Percentiles rank a stretch among this genome's conserved stretches.
Conservation (phyloP, 2,329 filamentous ascomycete species). For the Thielaviopsis musarum region DNA sequence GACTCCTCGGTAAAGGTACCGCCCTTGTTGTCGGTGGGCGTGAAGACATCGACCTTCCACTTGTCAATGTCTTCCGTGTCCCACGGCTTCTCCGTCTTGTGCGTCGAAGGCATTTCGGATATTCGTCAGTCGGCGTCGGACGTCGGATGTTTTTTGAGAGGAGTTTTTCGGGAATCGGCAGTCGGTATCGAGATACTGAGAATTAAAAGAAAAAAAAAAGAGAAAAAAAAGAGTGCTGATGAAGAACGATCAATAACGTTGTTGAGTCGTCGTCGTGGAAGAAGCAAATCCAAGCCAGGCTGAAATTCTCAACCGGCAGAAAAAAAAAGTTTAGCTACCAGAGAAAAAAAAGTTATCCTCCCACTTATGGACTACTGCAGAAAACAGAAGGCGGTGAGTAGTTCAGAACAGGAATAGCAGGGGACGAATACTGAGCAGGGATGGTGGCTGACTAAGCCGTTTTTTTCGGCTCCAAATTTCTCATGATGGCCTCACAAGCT, state of each 20-base stretch:
- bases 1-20: conserved; percentile 89
- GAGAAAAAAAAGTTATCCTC: neutral
- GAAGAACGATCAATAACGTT: neutral
- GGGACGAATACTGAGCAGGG: neutral
- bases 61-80: conserved; percentile 96
- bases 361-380: neutral
- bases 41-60: conserved; percentile 85
- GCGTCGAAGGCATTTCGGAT: conserved; percentile 59
- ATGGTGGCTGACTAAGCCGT: conserved; percentile 7
- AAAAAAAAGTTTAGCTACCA: conserved; percentile 11
- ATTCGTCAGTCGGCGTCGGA: neutral
- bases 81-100: conserved; percentile 85
- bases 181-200: neutral
- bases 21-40: conserved; percentile 63
- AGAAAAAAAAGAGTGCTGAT: neutral
- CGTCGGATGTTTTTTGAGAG: neutral
- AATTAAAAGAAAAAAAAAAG: neutral
- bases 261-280: neutral
- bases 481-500: conserved; percentile 1
- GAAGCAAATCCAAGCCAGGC: neutral
- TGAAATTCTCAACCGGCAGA: conserved; percentile 7
- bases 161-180: neutral
- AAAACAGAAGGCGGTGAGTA: conserved; percentile 9
- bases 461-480: conserved; percentile 7
- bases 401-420: neutral